These are phyloP conservation scores for Penicillium sp. DNA, from an alignment of 2,329 filamentous ascomycete species.

Conservation along the genomic window DNA sequence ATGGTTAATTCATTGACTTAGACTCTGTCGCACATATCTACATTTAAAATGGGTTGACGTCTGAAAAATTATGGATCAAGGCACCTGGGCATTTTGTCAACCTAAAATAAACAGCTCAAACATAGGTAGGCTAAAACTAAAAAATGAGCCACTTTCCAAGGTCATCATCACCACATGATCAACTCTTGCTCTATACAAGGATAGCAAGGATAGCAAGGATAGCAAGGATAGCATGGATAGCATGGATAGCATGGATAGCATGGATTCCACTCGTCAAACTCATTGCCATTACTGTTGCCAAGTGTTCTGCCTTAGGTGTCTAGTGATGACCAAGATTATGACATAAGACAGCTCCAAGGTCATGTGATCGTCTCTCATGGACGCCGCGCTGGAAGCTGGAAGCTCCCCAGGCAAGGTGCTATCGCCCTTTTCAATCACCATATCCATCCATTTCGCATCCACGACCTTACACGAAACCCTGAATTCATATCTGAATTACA, in stretches of 20 bases:
- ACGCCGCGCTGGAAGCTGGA: slow-evolving; percentile 27
- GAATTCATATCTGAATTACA: background rate
- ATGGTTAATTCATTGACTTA: background rate
- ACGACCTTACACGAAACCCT: background rate
- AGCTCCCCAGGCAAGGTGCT: slow-evolving; percentile 31
- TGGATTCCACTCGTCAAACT: too few species aligned
- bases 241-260: too few species aligned
- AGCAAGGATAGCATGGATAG: too few species aligned
- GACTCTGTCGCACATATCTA: background rate
- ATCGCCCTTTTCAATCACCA: slow-evolving; percentile 18
- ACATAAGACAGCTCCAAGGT: slow-evolving; percentile 15
- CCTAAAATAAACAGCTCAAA: background rate
- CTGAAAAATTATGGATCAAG: background rate
- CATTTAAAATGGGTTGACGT: background rate
- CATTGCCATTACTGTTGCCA: too few species aligned
- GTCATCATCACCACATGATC: background rate
- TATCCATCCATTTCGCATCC: slow-evolving; percentile 13
- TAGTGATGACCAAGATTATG: slow-evolving; percentile 13
- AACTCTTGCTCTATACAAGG: background rate
- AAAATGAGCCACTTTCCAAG: background rate
- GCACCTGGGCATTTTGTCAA: background rate
- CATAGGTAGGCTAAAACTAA: background rate
- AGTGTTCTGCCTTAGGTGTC: slow-evolving; percentile 5
- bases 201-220: too few species aligned
- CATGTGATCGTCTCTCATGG: slow-evolving; percentile 25